A percentile compares a stretch with the other conserved stretches of the same genome.
phyloP scores from a whole-genome alignment of 2,329 filamentous ascomycete species.

The Colletotrichum lentis region DNA sequence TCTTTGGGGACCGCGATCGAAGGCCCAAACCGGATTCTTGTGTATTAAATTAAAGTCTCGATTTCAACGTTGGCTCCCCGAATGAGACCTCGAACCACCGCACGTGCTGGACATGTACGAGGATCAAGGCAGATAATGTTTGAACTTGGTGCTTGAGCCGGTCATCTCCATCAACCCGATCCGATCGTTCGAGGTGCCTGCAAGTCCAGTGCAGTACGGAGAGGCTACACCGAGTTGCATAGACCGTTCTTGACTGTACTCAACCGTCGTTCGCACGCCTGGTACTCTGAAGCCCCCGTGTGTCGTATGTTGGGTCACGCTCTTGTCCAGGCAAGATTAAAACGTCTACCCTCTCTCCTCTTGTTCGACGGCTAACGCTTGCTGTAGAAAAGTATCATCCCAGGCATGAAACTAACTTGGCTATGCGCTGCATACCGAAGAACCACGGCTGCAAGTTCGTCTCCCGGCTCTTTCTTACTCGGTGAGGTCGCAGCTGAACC shows the following conservation, averaged over 20 bases:
- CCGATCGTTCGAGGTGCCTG: not conserved
- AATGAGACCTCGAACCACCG: not conserved
- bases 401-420: not conserved
- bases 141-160: not conserved
- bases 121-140: not conserved
- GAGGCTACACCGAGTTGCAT: too few species aligned
- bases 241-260: not conserved
- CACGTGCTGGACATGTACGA: not conserved
- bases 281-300: not conserved
- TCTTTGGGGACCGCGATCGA: not conserved
- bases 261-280: not conserved
- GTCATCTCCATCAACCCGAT: not conserved
- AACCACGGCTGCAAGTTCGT: not conserved
- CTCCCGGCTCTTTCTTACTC: not conserved
- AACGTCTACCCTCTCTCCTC: not conserved
- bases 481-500: conserved; percentile 13
- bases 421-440: not conserved
- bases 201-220: not conserved
- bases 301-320: not conserved
- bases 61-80: not conserved
- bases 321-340: not conserved
- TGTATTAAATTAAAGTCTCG: conserved; percentile 5
- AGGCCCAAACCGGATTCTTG: not conserved
- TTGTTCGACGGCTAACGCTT: not conserved
- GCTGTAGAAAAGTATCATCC: not conserved